Evolutionary conservation across 169 alveolate species (phyloP).

Genomic region (Eimeria brunetti): DNA sequence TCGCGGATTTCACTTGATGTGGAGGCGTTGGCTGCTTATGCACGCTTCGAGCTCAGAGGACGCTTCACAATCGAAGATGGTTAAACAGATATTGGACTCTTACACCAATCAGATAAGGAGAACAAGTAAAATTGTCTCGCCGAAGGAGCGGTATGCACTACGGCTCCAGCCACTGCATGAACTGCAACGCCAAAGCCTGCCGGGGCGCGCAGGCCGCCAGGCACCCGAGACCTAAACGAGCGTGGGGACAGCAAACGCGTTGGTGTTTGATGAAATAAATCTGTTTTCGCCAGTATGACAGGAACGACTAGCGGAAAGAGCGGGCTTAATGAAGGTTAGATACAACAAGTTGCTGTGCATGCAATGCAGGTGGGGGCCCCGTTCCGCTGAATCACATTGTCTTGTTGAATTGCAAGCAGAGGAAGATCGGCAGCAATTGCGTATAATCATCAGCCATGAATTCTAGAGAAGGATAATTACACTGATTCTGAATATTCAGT

Average conservation of each 20-base stretch:
- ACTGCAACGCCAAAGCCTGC: constrained; percentile 93
- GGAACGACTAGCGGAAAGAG: not conserved
- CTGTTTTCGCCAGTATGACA: not conserved
- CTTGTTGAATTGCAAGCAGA: not conserved
- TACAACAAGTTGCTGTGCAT: not conserved
- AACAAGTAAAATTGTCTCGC: not conserved
- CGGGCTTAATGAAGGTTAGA: not conserved
- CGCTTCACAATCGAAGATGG: not conserved
- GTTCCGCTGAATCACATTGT: not conserved
- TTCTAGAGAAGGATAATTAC: not conserved
- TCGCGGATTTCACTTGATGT: not conserved
- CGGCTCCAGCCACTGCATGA: constrained; percentile 77
- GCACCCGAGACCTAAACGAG: constrained; percentile 96
- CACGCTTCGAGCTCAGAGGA: not conserved
- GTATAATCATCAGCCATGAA: not conserved
- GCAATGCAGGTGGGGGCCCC: constrained; percentile 26
- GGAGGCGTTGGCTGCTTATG: not conserved
- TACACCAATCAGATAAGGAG: not conserved
- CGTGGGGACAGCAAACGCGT: constrained; percentile 61
- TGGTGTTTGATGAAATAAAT: not conserved
- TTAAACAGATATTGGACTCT: not conserved
- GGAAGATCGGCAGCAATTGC: not conserved
- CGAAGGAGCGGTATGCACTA: not conserved
- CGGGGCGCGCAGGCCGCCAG: constrained; percentile 98
- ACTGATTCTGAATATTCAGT: not conserved